Percentiles rank a stretch among this genome's conserved stretches.
Evolutionary conservation across 225 moss, liverwort and hornwort genomes (phyloP).

Genomic region (Bryoerythrophyllum caledonicum): DNA sequence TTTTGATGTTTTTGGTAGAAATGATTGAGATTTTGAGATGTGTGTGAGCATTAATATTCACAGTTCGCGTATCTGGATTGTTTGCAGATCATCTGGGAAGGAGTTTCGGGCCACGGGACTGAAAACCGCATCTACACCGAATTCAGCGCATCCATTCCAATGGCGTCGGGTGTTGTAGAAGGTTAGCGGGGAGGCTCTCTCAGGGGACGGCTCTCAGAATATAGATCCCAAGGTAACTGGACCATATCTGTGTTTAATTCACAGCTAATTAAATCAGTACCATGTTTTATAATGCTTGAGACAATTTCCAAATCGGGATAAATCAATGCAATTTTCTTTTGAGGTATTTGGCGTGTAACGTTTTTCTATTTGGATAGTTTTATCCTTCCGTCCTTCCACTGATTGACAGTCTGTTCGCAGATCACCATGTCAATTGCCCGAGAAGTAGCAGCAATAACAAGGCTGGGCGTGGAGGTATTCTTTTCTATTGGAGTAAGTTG

Average conservation of each 20-base stretch:
- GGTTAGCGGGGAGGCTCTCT: slow-evolving; percentile 91
- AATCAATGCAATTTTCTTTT: not conserved
- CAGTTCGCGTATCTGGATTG: not conserved
- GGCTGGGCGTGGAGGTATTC: slow-evolving; percentile 80
- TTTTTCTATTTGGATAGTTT: too few species aligned
- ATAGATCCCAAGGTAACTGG: slow-evolving; percentile 78
- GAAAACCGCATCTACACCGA: slow-evolving; percentile 26
- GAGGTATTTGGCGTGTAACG: not conserved
- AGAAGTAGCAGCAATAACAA: slow-evolving; percentile 88
- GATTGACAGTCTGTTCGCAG: slow-evolving; percentile 34
- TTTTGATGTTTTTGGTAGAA: not conserved
- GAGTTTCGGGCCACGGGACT: slow-evolving; percentile 43
- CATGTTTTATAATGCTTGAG: not conserved
- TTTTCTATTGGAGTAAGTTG: too few species aligned
- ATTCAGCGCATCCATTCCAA: slow-evolving; percentile 34
- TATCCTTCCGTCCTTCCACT: not conserved
- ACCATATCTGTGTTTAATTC: not conserved
- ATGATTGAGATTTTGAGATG: not conserved
- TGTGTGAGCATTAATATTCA: not conserved
- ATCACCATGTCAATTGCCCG: slow-evolving; percentile 90
- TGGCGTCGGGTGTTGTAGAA: slow-evolving; percentile 90
- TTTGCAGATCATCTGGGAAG: slow-evolving; percentile 37
- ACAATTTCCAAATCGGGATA: not conserved
- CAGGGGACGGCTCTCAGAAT: slow-evolving; percentile 78
- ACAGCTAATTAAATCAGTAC: not conserved